Conservation (phyloP, 371 early-diverging fungal species). For the Actinomucor elegans region DNA sequence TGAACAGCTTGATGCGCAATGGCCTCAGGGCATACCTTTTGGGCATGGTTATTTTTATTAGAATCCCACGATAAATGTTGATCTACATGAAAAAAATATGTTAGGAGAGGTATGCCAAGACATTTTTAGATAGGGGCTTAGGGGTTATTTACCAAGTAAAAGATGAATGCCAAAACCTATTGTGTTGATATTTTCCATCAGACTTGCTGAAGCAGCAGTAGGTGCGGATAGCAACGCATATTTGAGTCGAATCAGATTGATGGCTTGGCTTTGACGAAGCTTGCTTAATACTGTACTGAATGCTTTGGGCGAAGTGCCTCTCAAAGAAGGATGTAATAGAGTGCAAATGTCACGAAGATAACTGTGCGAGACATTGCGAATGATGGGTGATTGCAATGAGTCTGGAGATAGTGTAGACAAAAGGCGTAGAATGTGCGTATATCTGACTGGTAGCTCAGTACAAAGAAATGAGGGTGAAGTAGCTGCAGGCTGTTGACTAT, state of each 20-base stretch:
- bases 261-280: conserved; percentile 38
- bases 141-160: conserved; percentile 43
- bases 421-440: conserved; percentile 61
- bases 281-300: conserved; percentile 43
- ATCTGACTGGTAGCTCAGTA: conserved; percentile 69
- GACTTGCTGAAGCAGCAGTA: conserved; percentile 12
- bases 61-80: conserved; percentile 66
- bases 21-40: conserved; percentile 56
- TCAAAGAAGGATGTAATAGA: conserved; percentile 39
- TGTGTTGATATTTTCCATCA: conserved; percentile 48
- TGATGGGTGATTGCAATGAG: conserved; percentile 31
- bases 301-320: conserved; percentile 33
- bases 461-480: conserved; percentile 63
- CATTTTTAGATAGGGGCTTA: conserved; percentile 1
- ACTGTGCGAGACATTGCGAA: conserved; percentile 41
- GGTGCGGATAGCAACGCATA: conserved; percentile 32
- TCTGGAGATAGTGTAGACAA: conserved; percentile 44
- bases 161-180: conserved; percentile 63
- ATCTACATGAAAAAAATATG: conserved; percentile 18
- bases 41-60: conserved; percentile 56
- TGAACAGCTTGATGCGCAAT: conserved; percentile 63
- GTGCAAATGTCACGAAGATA: conserved; percentile 48
- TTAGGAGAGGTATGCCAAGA: conserved; percentile 7
- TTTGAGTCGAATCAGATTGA: conserved; percentile 40
- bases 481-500: conserved; percentile 26